These are phyloP conservation scores for Berberis thunbergii DNA, from an alignment of 164 flowering plant genomes.

Conservation along the genomic window DNA sequence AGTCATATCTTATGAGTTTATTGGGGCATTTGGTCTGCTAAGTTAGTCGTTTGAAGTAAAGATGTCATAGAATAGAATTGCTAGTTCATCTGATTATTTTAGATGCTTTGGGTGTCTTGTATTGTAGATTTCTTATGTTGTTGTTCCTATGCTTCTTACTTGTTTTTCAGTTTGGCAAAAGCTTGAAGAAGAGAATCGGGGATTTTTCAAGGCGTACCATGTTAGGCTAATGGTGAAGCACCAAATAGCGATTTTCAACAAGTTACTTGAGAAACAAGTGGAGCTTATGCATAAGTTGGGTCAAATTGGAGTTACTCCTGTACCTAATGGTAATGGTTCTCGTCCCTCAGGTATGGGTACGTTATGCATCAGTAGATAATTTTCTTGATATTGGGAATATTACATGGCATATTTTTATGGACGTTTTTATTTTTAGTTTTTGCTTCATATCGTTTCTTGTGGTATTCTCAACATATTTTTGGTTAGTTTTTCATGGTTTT, in stretches of 20 bases:
- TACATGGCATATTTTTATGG: no score
- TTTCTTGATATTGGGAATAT: no score
- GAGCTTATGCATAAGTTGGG: constrained; percentile 49
- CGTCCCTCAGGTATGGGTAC: constrained; percentile 37
- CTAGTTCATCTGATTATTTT: no score
- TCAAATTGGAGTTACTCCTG: constrained; percentile 30
- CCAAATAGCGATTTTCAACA: constrained; percentile 57
- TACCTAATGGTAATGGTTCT: constrained; percentile 63
- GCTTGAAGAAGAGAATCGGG: constrained; percentile 75
- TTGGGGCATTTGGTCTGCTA: no score
- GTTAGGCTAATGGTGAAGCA: constrained; percentile 54
- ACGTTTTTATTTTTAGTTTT: no score
- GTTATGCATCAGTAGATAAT: no score
- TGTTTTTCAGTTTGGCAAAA: constrained; percentile 58
- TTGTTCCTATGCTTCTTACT: not conserved
- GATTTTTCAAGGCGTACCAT: constrained; percentile 67
- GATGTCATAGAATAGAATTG: no score
- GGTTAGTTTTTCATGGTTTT: no score
- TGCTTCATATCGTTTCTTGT: no score
- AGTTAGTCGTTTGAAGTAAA: no score
- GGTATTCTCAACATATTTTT: no score
- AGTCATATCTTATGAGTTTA: no score
- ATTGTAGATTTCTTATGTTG: not conserved
- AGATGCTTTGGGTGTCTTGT: not conserved
- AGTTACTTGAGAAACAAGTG: constrained; percentile 60